Percentiles rank a stretch among this genome's conserved stretches.
Conservation (phyloP, 345 rosid species). For the Pugionium cornutum region DNA sequence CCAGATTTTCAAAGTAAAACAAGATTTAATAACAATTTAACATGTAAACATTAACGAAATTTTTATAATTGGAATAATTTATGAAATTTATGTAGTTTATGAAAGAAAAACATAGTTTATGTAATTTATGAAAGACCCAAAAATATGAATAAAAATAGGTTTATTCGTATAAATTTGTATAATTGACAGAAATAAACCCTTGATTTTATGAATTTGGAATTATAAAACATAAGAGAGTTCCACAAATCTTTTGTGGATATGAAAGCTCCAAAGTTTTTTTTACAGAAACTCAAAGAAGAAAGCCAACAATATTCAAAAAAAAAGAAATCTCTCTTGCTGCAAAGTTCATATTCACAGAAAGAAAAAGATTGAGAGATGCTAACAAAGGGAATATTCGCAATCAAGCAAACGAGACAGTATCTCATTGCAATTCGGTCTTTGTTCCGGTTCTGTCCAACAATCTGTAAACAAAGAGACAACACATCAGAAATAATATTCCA, state of each 20-base stretch:
- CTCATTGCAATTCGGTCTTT: slow-evolving; percentile 83
- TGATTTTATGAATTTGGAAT: too few species aligned
- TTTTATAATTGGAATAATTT: too few species aligned
- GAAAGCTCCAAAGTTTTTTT: slow-evolving; percentile 32
- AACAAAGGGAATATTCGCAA: slow-evolving; percentile 77
- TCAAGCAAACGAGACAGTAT: slow-evolving; percentile 81
- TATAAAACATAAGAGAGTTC: slow-evolving; percentile 17
- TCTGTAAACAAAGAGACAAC: slow-evolving; percentile 46
- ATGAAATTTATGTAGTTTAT: too few species aligned
- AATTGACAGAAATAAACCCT: too few species aligned
- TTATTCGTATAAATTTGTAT: too few species aligned
- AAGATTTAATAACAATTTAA: too few species aligned
- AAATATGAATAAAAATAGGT: too few species aligned
- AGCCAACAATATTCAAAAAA: slow-evolving; percentile 16
- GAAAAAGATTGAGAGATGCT: slow-evolving; percentile 32
- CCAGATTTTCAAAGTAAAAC: too few species aligned
- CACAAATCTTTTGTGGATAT: slow-evolving; percentile 32
- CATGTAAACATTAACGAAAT: too few species aligned
- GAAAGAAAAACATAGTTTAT: too few species aligned
- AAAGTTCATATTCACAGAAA: slow-evolving; percentile 43
- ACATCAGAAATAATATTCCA: background rate
- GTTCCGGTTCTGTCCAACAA: slow-evolving; percentile 88
- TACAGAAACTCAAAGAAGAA: slow-evolving; percentile 32
- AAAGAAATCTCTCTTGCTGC: slow-evolving; percentile 27
- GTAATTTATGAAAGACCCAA: too few species aligned